Evolutionary conservation across 2,329 filamentous ascomycete genomes (phyloP).

Genomic region (Hyphodiscus sp.): DNA sequence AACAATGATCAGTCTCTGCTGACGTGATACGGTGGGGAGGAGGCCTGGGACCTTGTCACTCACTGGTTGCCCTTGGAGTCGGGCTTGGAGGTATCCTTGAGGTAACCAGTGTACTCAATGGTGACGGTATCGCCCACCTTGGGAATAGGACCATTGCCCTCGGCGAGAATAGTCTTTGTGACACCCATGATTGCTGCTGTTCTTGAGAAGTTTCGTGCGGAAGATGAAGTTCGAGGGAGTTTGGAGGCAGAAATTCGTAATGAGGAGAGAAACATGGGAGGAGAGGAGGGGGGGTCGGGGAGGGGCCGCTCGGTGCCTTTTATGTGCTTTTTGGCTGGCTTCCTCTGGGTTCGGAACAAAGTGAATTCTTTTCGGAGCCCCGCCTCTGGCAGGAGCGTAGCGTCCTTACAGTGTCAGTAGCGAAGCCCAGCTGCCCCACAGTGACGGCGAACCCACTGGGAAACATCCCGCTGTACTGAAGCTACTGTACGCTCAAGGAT

Average conservation of each 20-base stretch:
- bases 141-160: conserved; percentile 60
- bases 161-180: conserved; percentile 54
- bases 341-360: neutral
- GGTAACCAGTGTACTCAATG: conserved; percentile 88
- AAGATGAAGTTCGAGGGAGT: conserved; percentile 4
- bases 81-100: conserved; percentile 59
- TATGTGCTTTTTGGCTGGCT: neutral
- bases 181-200: conserved; percentile 57
- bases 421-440: neutral
- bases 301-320: neutral
- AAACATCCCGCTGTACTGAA: neutral
- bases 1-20: conserved; percentile 2
- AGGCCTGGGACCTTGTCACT: conserved; percentile 29
- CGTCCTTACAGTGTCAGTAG: too few species aligned
- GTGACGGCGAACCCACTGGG: neutral
- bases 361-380: neutral
- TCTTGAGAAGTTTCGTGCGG: conserved; percentile 20
- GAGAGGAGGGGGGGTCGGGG: neutral
- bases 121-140: conserved; percentile 63
- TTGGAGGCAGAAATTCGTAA: conserved; percentile 3
- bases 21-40: neutral
- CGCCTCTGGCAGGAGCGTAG: too few species aligned
- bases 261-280: neutral
- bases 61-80: conserved; percentile 68
- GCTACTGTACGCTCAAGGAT: too few species aligned